Evolutionary conservation across 352 stramenopile genomes (phyloP), one percentile per base, ranked within the genome.

Genomic region (Globisporangium camurandrum): DNA sequence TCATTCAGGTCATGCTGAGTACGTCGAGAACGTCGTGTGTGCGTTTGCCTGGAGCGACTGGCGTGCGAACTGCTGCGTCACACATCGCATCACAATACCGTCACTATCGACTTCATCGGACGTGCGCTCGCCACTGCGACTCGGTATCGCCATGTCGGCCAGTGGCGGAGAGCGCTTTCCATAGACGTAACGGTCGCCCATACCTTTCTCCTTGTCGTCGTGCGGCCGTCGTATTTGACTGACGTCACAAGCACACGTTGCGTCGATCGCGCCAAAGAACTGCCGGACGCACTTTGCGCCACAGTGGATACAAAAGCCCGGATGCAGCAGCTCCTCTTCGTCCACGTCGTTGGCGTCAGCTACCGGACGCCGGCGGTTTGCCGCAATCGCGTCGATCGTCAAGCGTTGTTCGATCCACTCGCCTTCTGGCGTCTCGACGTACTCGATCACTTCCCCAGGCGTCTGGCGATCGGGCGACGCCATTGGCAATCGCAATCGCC

Each of bases 391-490:
- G 20, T 31, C 51, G 54, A 38, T 30, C 2, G 48, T 54, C 24
- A 12, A 22, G 4, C 66, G 61, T 17, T 65, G 68, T 22, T 69
- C 67, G n/a, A 86, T 62, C 76, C 76, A 88, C 44, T 88, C 64
- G 33, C 76, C 76, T 23, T 74, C 71, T 22, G 61, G 66, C 20
- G 61, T 73, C 49, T 86, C 77, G 37, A 86, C 64, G 49, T 76
- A 71, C 51, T 88, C 77, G 19, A 76, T 54, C 3, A 64, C 64
- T 47, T 88, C 73, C 11, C 56, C 61, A 1, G 61, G 46, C 30
- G 61, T 69, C 30, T 80, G 51, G 11, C 30, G n/a, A n/a, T n/a
- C n/a, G n/a, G n/a, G n/a, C n/a, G n/a, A n/a, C n/a, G n/a, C n/a
- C n/a, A n/a, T n/a, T n/a, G n/a, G n/a, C n/a, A n/a, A n/a, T n/a